These are phyloP conservation scores for Corchorus capsularis DNA, from an alignment of 345 rosid species.

Conservation along the genomic window DNA sequence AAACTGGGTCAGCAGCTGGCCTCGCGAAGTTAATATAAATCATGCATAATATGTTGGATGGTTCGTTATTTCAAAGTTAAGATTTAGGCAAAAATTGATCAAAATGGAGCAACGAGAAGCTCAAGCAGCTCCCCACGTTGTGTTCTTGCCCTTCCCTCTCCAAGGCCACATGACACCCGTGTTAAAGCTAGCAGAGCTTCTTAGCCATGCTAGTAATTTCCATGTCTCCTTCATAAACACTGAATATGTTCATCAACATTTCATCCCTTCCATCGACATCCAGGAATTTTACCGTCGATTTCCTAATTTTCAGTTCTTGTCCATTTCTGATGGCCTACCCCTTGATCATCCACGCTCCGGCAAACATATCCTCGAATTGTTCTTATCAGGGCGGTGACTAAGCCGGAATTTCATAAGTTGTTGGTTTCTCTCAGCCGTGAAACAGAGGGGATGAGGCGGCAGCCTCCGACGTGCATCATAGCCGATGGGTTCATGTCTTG, in stretches of 20 bases:
- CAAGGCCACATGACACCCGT: constrained; percentile 34
- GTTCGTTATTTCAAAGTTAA: background rate
- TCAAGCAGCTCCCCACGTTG: background rate
- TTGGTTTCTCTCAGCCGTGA: background rate
- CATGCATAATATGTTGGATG: no score
- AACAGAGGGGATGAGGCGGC: background rate
- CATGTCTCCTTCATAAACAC: constrained; percentile 31
- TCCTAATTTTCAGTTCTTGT: constrained; percentile 23
- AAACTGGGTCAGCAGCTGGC: no score
- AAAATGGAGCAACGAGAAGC: background rate
- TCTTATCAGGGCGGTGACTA: background rate
- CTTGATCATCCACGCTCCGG: constrained; percentile 19
- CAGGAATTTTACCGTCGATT: constrained; percentile 2
- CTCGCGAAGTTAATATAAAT: no score
- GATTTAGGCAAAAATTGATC: no score
- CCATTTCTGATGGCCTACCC: constrained; percentile 29
- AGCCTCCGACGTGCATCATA: constrained; percentile 23
- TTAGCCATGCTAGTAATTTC: constrained; percentile 16
- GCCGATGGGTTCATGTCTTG: constrained; percentile 32
- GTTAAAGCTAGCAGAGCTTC: constrained; percentile 31
- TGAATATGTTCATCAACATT: constrained; percentile 21
- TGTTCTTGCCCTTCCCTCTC: constrained; percentile 25
- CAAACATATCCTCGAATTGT: background rate
- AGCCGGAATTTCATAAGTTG: background rate
- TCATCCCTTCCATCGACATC: background rate